These are phyloP conservation scores for Gymnopus androsaceus DNA, from an alignment of 1,284 basidiomycete species.

Conservation along the genomic window DNA sequence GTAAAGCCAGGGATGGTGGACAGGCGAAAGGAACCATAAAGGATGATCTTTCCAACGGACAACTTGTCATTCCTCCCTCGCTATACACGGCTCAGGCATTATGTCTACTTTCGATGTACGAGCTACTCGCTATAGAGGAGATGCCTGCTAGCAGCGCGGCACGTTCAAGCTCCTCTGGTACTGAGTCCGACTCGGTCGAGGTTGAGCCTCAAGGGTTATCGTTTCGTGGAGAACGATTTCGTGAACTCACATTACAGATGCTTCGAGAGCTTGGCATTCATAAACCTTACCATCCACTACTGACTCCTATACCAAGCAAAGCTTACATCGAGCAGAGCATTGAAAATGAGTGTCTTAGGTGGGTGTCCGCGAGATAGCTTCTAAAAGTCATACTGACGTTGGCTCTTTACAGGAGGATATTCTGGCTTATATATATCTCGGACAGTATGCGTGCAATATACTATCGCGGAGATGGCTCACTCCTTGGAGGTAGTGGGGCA, in stretches of 20 bases:
- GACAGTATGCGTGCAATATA: conserved; percentile 41
- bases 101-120: conserved; percentile 68
- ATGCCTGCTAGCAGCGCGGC: background rate
- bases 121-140: conserved; percentile 52
- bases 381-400: too few species aligned
- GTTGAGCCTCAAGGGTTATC: conserved; percentile 29
- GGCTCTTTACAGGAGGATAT: conserved; percentile 47
- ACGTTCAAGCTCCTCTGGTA: background rate
- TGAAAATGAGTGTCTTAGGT: conserved; percentile 68
- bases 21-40: background rate
- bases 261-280: conserved; percentile 65
- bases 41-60: background rate
- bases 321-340: conserved; percentile 60
- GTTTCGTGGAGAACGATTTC: conserved; percentile 33
- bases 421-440: conserved; percentile 71
- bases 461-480: conserved; percentile 13
- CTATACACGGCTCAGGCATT: conserved; percentile 53
- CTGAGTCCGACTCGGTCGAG: background rate
- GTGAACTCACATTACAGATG: conserved; percentile 65
- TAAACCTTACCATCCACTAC: conserved; percentile 55
- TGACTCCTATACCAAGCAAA: conserved; percentile 53
- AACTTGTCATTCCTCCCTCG: conserved; percentile 12
- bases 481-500: conserved; percentile 12
- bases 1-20: background rate
- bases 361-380: background rate